Evolutionary conservation across 2,329 filamentous ascomycete species (phyloP), one percentile per base, ranked within the genome.

Genomic region (Pestalotiopsis sp.): DNA sequence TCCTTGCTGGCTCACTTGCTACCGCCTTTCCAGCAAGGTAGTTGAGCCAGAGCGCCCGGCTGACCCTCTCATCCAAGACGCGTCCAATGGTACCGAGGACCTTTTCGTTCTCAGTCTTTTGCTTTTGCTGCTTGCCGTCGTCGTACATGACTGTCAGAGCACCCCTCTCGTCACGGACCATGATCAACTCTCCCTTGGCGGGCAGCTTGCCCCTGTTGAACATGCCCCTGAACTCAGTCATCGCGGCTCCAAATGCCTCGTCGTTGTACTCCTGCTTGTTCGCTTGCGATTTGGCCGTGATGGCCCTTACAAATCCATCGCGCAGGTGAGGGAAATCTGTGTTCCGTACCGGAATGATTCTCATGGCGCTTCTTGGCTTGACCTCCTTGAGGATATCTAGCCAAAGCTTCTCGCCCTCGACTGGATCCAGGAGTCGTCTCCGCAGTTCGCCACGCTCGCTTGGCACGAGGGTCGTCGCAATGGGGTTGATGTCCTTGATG

Each of bases 261-360:
- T 95, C 92, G 26, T 87, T 84, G 77, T 88, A 84, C 1, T 80
- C 80, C 40, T 82, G 80, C 55, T 86, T 82, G 52, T 86, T 83
- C 24, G 85, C 83, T 70, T 90, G 85, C 2, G 91, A 91, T 40
- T 92, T 89, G 9, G 88, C 91, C 66, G 92, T 92, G 71, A 99
- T 91, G 24, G 93, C 92, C 5, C 94, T 88, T 68, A 98, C 93
- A 83, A 94, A 97, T 1, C 93, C 96, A 76, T 99, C 96, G 55
- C 95, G 89, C 70, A 99, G 80, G 78, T 99, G 96, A 71, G 91
- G 89, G 80, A 98, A 98, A 79, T 98, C 94, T 20, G 96, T 99
- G 79, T 97, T 94, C 48, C 94, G 87, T n/a, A 94, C 94, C 0
- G 96, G 96, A 2, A 95, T 90, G 70, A 99, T 91, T 59, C 95